Percentiles rank a stretch among this genome's conserved stretches.
phyloP scores from a whole-genome alignment of 768 basidiomycete genomes.

The Suillus decipiens region DNA sequence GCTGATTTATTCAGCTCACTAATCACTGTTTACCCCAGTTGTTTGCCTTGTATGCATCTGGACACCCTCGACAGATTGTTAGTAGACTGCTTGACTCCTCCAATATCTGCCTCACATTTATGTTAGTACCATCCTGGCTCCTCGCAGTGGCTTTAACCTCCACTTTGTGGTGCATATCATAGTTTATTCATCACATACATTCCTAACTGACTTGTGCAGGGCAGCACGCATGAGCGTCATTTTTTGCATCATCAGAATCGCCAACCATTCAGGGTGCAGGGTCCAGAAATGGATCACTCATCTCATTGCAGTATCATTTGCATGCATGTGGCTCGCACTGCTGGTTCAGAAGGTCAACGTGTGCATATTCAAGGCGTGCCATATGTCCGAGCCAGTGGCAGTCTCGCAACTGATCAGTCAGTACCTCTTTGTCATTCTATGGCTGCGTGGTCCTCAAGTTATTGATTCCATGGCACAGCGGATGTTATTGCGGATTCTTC shows the following conservation, averaged over 20 bases:
- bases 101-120: conserved; percentile 1
- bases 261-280: conserved; percentile 17
- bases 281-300: conserved; percentile 10
- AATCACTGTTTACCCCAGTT: neutral
- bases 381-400: conserved; percentile 8
- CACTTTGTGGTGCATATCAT: conserved; percentile 21
- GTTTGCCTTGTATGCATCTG: conserved; percentile 14
- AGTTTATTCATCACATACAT: too few relatives aligned
- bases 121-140: conserved; percentile 18
- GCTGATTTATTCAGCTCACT: neutral
- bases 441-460: neutral
- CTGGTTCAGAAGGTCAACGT: conserved; percentile 14
- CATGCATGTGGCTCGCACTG: conserved; percentile 13
- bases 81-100: conserved; percentile 2
- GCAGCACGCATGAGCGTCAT: conserved; percentile 27
- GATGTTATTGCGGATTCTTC: neutral
- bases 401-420: conserved; percentile 25
- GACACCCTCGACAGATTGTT: conserved; percentile 13
- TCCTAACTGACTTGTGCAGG: conserved; percentile 16
- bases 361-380: conserved; percentile 16
- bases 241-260: conserved; percentile 24
- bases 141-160: conserved; percentile 17
- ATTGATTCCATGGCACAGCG: neutral
- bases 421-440: conserved; percentile 4
- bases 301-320: conserved; percentile 20